These are phyloP conservation scores for Saitozyma sp. DNA, from an alignment of 768 basidiomycete species.

Conservation along the genomic window DNA sequence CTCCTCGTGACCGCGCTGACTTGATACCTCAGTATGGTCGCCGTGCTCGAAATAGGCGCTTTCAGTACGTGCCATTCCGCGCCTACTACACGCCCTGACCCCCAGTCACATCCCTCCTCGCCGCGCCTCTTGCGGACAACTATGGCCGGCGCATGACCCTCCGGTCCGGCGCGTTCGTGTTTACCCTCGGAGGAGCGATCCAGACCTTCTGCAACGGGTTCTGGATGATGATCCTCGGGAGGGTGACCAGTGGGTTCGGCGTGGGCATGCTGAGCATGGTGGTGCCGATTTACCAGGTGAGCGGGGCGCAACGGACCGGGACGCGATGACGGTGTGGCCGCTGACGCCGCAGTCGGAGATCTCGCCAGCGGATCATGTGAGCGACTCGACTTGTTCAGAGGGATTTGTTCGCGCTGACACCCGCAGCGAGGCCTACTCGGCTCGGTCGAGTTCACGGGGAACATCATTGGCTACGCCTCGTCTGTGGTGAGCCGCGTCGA, in stretches of 20 bases:
- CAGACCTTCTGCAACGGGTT: conserved; percentile 80
- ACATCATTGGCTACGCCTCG: conserved; percentile 83
- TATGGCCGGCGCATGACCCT: conserved; percentile 83
- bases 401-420: neutral
- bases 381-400: conserved; percentile 29
- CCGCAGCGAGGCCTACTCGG: conserved; percentile 80
- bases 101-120: conserved; percentile 81
- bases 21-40: conserved; percentile 64
- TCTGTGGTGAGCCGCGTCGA: conserved; percentile 69
- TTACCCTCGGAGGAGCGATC: conserved; percentile 79
- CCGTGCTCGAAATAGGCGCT: conserved; percentile 89
- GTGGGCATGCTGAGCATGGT: conserved; percentile 84
- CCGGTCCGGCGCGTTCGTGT: conserved; percentile 76
- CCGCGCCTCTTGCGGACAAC: conserved; percentile 81
- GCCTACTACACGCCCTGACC: conserved; percentile 2
- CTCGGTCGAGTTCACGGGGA: conserved; percentile 93
- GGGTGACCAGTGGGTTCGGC: conserved; percentile 81
- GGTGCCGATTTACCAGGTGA: conserved; percentile 38
- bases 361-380: conserved; percentile 82
- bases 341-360: conserved; percentile 73
- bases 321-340: no score
- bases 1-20: neutral
- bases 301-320: neutral
- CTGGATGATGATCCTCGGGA: conserved; percentile 75
- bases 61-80: conserved; percentile 61